Conservation (phyloP, 441 rosid species). For the Populus tomentosa region DNA sequence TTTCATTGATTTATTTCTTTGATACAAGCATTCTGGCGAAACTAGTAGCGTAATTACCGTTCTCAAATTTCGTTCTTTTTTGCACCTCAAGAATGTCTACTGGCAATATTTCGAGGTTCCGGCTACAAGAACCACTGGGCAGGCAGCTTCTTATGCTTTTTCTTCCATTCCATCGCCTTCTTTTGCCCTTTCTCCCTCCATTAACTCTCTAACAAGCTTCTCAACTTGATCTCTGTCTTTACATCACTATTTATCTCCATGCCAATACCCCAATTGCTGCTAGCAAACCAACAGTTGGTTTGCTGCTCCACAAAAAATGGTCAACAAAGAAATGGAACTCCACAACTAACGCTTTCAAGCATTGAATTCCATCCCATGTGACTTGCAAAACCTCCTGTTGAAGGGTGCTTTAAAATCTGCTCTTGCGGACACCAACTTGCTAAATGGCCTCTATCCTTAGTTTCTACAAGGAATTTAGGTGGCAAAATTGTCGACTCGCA, state of each 20-base stretch:
- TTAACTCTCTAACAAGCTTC: not conserved
- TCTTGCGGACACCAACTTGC: not conserved
- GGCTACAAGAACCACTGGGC: not conserved
- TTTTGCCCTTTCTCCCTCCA: not conserved
- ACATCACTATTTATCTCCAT: not conserved
- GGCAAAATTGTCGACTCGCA: not conserved
- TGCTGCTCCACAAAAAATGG: not conserved
- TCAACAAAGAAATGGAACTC: not conserved
- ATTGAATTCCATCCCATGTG: slow-evolving; percentile 34
- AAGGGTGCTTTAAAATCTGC: not conserved
- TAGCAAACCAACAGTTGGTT: not conserved
- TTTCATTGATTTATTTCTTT: not conserved
- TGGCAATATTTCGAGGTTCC: no score
- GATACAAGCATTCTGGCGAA: not conserved
- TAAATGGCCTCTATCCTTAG: not conserved
- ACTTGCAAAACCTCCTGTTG: slow-evolving; percentile 18
- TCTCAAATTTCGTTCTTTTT: not conserved
- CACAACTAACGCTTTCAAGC: not conserved
- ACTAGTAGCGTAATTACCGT: not conserved
- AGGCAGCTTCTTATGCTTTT: no score
- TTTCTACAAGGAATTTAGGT: not conserved
- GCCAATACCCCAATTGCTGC: not conserved
- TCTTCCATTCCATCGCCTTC: not conserved
- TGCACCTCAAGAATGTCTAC: not conserved
- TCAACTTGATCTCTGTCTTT: not conserved